These are phyloP conservation scores for Filobasidium wieringae DNA, from an alignment of 768 basidiomycete species.

Conservation along the genomic window DNA sequence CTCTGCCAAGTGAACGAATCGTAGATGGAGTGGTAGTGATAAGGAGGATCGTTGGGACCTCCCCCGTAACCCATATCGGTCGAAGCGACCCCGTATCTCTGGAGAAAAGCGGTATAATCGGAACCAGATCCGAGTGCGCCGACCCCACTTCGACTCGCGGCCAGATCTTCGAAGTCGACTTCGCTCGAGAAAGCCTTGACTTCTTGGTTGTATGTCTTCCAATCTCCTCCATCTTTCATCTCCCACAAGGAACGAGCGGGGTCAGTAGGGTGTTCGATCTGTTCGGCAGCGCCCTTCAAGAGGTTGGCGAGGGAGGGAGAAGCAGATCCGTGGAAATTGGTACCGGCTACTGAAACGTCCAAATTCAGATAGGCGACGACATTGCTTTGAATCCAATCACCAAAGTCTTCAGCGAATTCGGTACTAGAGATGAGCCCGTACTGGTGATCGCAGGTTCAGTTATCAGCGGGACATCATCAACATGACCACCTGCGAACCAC, in stretches of 20 bases:
- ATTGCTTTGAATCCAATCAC: constrained; percentile 63
- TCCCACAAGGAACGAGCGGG: constrained; percentile 64
- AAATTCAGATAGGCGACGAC: constrained; percentile 81
- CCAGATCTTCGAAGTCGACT: constrained; percentile 17
- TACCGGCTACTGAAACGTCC: constrained; percentile 54
- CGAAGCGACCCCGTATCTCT: constrained; percentile 54
- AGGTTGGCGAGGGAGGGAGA: constrained; percentile 77
- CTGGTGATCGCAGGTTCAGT: neutral
- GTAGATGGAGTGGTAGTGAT: constrained; percentile 60
- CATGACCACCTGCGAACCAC: constrained; percentile 46
- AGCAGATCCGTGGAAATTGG: constrained; percentile 48
- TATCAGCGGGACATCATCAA: constrained; percentile 26
- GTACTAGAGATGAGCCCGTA: constrained; percentile 55
- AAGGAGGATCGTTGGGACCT: constrained; percentile 42
- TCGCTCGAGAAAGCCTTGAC: constrained; percentile 10
- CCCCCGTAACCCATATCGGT: constrained; percentile 35
- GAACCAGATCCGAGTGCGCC: constrained; percentile 64
- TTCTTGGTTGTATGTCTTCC: constrained; percentile 29
- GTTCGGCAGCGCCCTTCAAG: constrained; percentile 54
- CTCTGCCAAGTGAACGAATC: constrained; percentile 65
- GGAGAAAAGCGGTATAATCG: constrained; percentile 85
- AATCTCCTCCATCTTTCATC: constrained; percentile 54
- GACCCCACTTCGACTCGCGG: constrained; percentile 40
- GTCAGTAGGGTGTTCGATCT: constrained; percentile 62
- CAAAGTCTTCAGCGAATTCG: constrained; percentile 89